Percentiles rank a stretch among this genome's conserved stretches.
phyloP scores from a whole-genome alignment of 169 alveolate genomes.

The Nephromyces sp. region DNA sequence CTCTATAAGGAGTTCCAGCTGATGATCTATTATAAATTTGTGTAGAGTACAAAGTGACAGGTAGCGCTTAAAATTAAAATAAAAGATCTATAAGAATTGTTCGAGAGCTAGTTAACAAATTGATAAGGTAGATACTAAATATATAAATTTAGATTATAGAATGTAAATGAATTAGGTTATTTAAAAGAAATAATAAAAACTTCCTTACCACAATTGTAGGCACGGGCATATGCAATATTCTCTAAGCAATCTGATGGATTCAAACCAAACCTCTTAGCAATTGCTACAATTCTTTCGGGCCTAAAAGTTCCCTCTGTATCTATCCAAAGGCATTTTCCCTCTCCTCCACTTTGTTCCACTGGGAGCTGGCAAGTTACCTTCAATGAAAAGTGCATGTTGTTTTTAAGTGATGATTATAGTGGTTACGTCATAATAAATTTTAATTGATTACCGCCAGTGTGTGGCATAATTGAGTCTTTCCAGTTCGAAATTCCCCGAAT shows the following conservation, averaged over 20 bases:
- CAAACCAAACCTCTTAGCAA: constrained; percentile 91
- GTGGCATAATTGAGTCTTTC: constrained; percentile 93
- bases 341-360: constrained; percentile 90
- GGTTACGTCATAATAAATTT: neutral
- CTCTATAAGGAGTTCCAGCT: constrained; percentile 82
- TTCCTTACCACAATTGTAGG: constrained; percentile 69
- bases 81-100: neutral
- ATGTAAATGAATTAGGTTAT: neutral
- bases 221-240: constrained; percentile 94
- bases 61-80: neutral
- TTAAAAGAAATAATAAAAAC: constrained; percentile 36
- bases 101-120: neutral
- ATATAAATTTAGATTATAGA: neutral
- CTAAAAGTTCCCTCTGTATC: constrained; percentile 99
- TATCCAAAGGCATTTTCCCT: constrained; percentile 91
- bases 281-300: constrained; percentile 92
- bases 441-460: constrained; percentile 71
- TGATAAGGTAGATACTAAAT: neutral
- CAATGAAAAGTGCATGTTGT: neutral
- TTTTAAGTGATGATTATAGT: neutral
- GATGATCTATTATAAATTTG: too few relatives aligned
- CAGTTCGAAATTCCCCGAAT: constrained; percentile 95
- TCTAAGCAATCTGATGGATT: constrained; percentile 89
- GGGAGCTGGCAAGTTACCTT: constrained; percentile 82
- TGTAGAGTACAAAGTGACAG: too few relatives aligned